Percentiles rank a stretch among this genome's conserved stretches.
These are phyloP conservation scores for Candida odintsovae DNA, from an alignment of 805 yeast species.

Conservation along the genomic window DNA sequence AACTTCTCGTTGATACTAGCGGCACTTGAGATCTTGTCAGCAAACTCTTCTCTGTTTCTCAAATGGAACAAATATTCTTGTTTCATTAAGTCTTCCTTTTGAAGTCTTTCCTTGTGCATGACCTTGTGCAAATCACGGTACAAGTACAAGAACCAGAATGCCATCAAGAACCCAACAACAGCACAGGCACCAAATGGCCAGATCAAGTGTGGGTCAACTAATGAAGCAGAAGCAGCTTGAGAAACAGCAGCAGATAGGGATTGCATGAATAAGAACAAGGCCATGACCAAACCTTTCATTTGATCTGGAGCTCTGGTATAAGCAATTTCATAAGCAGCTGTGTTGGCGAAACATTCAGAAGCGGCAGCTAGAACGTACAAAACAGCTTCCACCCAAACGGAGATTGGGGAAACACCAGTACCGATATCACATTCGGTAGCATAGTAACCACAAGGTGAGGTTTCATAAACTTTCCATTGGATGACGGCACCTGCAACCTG, in stretches of 20 bases:
- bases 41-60: neutral
- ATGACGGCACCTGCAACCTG: conserved; percentile 43
- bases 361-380: conserved; percentile 69
- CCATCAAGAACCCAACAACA: conserved; percentile 51
- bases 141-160: conserved; percentile 43
- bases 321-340: conserved; percentile 81
- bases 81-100: conserved; percentile 14
- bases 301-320: conserved; percentile 74
- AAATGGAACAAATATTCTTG: neutral
- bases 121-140: conserved; percentile 17
- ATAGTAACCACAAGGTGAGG: conserved; percentile 68
- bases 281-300: conserved; percentile 39
- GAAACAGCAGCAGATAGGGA: conserved; percentile 80
- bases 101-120: conserved; percentile 18
- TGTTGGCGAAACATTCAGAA: conserved; percentile 73
- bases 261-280: conserved; percentile 57
- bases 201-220: conserved; percentile 62
- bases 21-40: neutral
- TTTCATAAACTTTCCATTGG: conserved; percentile 60
- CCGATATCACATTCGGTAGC: conserved; percentile 48
- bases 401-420: conserved; percentile 33
- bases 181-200: conserved; percentile 67
- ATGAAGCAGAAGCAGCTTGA: conserved; percentile 61
- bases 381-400: conserved; percentile 60
- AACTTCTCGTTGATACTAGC: neutral